Conservation (phyloP, 305 asterid genomes). For the Fraxinus platypoda region DNA sequence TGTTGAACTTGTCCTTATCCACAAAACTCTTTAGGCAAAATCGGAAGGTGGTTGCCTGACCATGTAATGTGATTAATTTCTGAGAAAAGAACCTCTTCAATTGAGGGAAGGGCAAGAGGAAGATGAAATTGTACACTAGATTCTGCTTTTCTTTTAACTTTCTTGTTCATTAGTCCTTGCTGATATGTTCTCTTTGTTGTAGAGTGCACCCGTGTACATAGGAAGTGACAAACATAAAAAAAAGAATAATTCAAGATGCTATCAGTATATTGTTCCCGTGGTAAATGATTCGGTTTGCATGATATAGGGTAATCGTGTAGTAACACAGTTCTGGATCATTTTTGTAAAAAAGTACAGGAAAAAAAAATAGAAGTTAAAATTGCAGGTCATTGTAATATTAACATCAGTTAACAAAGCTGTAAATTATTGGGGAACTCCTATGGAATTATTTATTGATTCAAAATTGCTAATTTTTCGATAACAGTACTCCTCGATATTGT, state of each 20-base stretch:
- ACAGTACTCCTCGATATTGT: not conserved
- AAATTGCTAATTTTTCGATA: not conserved
- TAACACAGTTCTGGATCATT: not conserved
- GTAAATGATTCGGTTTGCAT: not conserved
- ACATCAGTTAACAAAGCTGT: not conserved
- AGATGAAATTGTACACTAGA: not conserved
- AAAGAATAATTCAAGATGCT: not conserved
- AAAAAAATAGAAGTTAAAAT: not conserved
- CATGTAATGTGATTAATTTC: not conserved
- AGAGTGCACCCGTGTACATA: not conserved
- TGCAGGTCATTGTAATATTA: not conserved
- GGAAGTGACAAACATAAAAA: not conserved
- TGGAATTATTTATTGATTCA: not conserved
- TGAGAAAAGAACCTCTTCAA: not conserved
- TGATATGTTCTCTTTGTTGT: not conserved
- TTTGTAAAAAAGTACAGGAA: not conserved
- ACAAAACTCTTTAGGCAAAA: not conserved
- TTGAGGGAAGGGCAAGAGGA: not conserved
- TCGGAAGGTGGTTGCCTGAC: not conserved
- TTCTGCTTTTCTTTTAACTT: not conserved
- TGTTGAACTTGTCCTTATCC: not conserved
- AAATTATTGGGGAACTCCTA: not conserved
- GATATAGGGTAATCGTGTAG: not conserved
- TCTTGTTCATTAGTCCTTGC: not conserved
- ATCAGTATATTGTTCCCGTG: not conserved